Percentiles rank a stretch among this genome's conserved stretches.
These are phyloP conservation scores for Irpex sp. DNA, from an alignment of 1,284 basidiomycete genomes.

Conservation along the genomic window DNA sequence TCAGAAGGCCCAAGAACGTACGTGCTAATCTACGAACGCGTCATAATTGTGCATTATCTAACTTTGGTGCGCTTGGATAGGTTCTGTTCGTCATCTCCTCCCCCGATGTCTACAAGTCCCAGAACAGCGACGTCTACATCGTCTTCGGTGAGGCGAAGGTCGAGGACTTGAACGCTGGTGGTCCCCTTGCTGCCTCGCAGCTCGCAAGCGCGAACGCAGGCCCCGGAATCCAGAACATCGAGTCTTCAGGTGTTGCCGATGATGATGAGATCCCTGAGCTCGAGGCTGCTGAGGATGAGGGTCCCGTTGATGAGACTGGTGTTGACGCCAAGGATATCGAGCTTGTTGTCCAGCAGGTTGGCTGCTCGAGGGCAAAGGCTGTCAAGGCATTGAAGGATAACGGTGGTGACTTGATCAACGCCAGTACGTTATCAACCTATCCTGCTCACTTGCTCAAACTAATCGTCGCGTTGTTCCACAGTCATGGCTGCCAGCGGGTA, in stretches of 20 bases:
- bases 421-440: constrained; percentile 61
- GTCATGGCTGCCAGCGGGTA: constrained; percentile 77
- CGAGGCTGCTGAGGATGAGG: constrained; percentile 77
- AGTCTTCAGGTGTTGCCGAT: constrained; percentile 53
- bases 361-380: constrained; percentile 85
- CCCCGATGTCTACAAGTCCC: constrained; percentile 98
- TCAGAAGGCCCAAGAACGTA: constrained; percentile 93
- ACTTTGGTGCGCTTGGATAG: constrained; percentile 32
- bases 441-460: constrained; percentile 4
- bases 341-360: constrained; percentile 85
- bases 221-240: constrained; percentile 49
- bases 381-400: constrained; percentile 85
- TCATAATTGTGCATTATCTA: neutral
- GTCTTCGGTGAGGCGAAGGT: constrained; percentile 99
- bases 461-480: constrained; percentile 21
- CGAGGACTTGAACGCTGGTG: constrained; percentile 88
- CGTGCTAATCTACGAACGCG: constrained; percentile 23
- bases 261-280: constrained; percentile 82
- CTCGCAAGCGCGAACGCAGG: constrained; percentile 56
- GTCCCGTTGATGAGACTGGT: constrained; percentile 73
- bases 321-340: constrained; percentile 95
- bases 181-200: constrained; percentile 86
- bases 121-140: constrained; percentile 97
- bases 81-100: constrained; percentile 90
- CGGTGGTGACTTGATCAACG: constrained; percentile 91